phyloP scores from a whole-genome alignment of 257 asterid species.

The Nicotiana otophora region DNA sequence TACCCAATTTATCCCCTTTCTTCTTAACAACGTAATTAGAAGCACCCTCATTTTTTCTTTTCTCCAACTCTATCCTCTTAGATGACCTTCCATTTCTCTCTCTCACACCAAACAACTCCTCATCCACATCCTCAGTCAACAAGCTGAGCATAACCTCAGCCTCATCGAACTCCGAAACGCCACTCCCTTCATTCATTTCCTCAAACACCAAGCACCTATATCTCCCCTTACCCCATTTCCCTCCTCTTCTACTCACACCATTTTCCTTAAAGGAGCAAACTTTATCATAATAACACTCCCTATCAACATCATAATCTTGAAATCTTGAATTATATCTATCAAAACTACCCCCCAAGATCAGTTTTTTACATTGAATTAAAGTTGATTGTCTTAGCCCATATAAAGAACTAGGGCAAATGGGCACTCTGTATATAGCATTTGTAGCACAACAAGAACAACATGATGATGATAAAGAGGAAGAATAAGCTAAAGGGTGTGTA shows the following conservation, averaged over 20 bases:
- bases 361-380: constrained; percentile 55
- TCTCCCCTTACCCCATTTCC: constrained; percentile 37
- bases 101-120: constrained; percentile 36
- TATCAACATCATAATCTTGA: constrained; percentile 31
- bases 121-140: constrained; percentile 55
- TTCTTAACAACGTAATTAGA: constrained; percentile 29
- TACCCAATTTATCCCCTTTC: constrained; percentile 34
- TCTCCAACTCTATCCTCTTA: constrained; percentile 39
- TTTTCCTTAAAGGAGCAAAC: constrained; percentile 26
- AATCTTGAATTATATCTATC: constrained; percentile 37
- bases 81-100: constrained; percentile 31
- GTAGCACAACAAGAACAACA: constrained; percentile 50
- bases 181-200: constrained; percentile 35
- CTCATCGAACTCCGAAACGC: constrained; percentile 42
- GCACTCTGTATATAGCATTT: constrained; percentile 31
- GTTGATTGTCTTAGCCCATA: constrained; percentile 70
- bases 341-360: constrained; percentile 43
- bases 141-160: constrained; percentile 78
- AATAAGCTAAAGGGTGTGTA: constrained; percentile 33
- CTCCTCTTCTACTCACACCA: constrained; percentile 32
- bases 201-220: constrained; percentile 37
- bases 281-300: constrained; percentile 34
- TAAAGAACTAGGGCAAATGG: constrained; percentile 37
- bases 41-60: constrained; percentile 25
- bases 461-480: constrained; percentile 31